These are phyloP conservation scores for Taphrina sp. DNA, from an alignment of 1,139 yeast genomes.

Conservation along the genomic window DNA sequence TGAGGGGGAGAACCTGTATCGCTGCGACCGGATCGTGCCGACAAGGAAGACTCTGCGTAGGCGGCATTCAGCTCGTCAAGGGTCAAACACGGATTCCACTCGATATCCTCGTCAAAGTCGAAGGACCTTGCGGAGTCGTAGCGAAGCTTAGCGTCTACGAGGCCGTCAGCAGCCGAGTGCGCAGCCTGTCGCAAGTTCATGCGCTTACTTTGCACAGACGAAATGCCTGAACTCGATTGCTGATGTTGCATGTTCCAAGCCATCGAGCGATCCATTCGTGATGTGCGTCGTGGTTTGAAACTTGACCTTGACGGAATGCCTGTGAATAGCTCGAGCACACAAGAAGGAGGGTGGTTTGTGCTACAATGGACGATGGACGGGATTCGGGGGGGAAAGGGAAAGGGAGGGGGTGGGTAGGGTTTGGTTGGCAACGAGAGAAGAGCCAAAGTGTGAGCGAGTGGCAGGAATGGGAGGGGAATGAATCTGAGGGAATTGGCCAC, in stretches of 20 bases:
- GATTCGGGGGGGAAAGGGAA: background rate
- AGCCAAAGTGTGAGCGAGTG: too few relatives aligned
- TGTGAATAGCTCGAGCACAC: too few relatives aligned
- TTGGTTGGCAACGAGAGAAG: too few relatives aligned
- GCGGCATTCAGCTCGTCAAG: constrained; percentile 41
- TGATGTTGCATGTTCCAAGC: constrained; percentile 23
- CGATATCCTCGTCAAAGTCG: constrained; percentile 67
- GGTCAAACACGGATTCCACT: constrained; percentile 58
- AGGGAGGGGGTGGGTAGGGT: too few relatives aligned
- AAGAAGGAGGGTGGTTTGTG: background rate
- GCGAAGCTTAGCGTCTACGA: constrained; percentile 18
- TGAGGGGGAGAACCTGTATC: constrained; percentile 28
- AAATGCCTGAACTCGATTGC: constrained; percentile 17
- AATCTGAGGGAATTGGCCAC: too few relatives aligned
- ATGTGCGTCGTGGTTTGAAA: too few relatives aligned
- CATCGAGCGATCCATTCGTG: constrained; percentile 1
- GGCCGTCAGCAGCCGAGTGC: background rate
- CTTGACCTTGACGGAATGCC: too few relatives aligned
- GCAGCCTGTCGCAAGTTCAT: background rate
- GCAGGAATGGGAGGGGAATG: too few relatives aligned
- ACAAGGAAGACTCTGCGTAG: constrained; percentile 25
- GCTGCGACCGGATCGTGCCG: constrained; percentile 27
- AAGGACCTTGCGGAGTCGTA: constrained; percentile 62
- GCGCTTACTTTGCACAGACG: constrained; percentile 18
- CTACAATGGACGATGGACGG: background rate